These are phyloP conservation scores for Elsinoe ampelina DNA, from an alignment of 2,329 filamentous ascomycete species.

Conservation along the genomic window DNA sequence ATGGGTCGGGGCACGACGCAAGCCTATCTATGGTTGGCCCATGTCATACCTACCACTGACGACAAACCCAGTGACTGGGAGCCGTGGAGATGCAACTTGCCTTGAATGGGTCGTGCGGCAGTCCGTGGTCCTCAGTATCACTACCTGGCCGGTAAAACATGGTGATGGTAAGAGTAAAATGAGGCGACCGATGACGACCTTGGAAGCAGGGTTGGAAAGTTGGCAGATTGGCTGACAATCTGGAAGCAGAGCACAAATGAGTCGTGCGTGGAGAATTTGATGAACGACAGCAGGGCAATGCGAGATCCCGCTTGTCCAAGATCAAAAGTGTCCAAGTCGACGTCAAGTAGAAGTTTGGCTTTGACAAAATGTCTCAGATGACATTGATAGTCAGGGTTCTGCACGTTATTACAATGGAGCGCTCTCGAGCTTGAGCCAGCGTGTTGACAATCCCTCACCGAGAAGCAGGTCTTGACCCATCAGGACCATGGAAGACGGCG, in stretches of 20 bases:
- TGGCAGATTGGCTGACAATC: background rate
- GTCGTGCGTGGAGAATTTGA: background rate
- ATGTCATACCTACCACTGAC: background rate
- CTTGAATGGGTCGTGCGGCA: constrained; percentile 49
- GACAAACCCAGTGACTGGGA: background rate
- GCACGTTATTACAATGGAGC: background rate
- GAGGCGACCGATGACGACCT: background rate
- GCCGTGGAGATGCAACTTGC: constrained; percentile 16
- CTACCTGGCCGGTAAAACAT: constrained; percentile 47
- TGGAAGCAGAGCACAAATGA: background rate
- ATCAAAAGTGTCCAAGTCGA: background rate
- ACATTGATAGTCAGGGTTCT: constrained; percentile 6
- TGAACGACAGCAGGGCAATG: constrained; percentile 10
- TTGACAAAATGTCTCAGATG: background rate
- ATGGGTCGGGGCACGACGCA: constrained; percentile 54
- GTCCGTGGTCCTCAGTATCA: constrained; percentile 40
- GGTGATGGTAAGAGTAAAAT: background rate
- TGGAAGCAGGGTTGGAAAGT: background rate
- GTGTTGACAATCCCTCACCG: background rate
- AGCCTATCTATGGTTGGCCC: constrained; percentile 27
- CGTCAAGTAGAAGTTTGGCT: background rate
- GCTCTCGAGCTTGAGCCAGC: background rate
- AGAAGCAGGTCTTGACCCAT: background rate
- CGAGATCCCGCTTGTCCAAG: background rate
- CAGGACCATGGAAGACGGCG: background rate